Evolutionary conservation across 768 basidiomycete genomes (phyloP), one percentile per base, ranked within the genome.

Genomic region (Tylopilus felleus): DNA sequence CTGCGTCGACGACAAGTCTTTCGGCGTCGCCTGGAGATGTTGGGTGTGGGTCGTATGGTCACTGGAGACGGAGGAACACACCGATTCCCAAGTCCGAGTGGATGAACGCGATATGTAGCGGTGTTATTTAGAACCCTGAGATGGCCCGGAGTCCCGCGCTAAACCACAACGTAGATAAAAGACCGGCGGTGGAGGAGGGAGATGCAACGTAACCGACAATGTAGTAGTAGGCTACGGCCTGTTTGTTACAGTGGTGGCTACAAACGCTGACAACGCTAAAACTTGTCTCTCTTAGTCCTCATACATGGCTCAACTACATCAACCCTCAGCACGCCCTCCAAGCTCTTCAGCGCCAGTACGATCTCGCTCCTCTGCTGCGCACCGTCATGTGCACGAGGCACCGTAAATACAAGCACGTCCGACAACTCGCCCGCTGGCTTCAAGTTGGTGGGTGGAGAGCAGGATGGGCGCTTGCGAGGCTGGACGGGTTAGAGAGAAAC

Each of bases 11-110:
- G 6, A 98, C 87, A 7, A 98, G 80, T 23, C 96, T 80, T 72
- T 99, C 96, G 3, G 96, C 96, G 19, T 96, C 96, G 60, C 96
- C 95, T 98, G 63, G 36, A 22, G 23, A 35, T 22, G 13, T n/a
- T 35, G 50, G 40, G 23, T 23, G 38, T 17, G 12, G 33, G 13
- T 33, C 29, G 33, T 4, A 33, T 14, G 28, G 28, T 28, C 28
- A 28, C 28, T 12, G 8, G 29, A 25, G 5, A 27, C 7, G 7
- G 6, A 19, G 23, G 23, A 21, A 62, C 69, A 41, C 60, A 93
- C 94, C 95, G 47, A 98, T 94, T 53, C 95, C 95, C 5, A 98
- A 77, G 74, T 98, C 95, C 31, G 95, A 95, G 66, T 98, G 95
- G 51, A 97, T 77, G 71, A 97, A 93, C 5, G 90, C 93, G 56